Percentiles rank a stretch among this genome's conserved stretches.
phyloP scores from a whole-genome alignment of 2,329 filamentous ascomycete genomes.

The Fusarium sp. region DNA sequence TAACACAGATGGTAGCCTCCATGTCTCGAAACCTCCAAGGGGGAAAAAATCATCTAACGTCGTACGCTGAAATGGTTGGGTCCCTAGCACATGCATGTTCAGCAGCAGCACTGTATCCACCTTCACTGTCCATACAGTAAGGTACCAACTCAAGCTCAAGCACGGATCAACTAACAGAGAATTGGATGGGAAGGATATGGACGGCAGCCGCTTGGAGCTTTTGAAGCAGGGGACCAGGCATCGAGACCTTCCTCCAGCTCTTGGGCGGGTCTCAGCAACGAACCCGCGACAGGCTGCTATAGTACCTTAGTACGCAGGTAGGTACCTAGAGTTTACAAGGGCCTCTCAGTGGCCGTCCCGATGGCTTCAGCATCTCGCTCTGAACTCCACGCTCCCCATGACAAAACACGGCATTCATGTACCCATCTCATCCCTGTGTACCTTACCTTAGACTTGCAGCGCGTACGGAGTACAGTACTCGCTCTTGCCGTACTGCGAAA shows the following conservation, averaged over 20 bases:
- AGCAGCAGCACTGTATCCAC: neutral
- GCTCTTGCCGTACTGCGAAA: neutral
- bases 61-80: slow-evolving; percentile 7
- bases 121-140: neutral
- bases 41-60: neutral
- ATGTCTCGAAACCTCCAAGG: slow-evolving; percentile 18
- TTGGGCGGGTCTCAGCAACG: slow-evolving; percentile 8
- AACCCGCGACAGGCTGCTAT: slow-evolving; percentile 2
- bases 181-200: neutral
- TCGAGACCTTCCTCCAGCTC: neutral
- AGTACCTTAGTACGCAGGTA: neutral
- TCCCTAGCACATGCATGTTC: slow-evolving; percentile 18
- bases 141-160: neutral
- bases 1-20: neutral
- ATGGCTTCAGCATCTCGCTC: neutral
- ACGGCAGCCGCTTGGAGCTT: neutral
- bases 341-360: neutral
- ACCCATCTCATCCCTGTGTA: neutral
- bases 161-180: too few relatives aligned
- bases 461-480: neutral
- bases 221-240: slow-evolving; percentile 6
- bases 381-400: neutral
- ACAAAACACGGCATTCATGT: neutral
- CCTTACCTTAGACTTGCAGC: neutral
- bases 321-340: slow-evolving; percentile 1